Evolutionary conservation across 768 basidiomycete species (phyloP).

Genomic region (Amanita rubescens): DNA sequence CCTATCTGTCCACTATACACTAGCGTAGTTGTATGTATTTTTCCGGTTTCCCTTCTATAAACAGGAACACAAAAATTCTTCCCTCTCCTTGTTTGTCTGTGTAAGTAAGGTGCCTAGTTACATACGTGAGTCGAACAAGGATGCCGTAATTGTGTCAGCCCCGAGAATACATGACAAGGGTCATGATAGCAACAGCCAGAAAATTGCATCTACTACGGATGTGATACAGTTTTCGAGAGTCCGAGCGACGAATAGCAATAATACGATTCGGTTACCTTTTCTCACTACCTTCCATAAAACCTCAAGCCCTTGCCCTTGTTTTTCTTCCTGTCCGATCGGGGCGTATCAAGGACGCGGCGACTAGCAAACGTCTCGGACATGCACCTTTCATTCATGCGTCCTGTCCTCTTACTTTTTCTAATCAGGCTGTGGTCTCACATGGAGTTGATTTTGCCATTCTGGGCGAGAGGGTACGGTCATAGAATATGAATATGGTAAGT

Average conservation of each 20-base stretch:
- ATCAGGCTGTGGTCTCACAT: not conserved
- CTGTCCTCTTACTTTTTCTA: not conserved
- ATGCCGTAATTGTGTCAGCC: not conserved
- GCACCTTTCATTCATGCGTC: not conserved
- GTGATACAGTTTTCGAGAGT: not conserved
- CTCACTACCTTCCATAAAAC: not conserved
- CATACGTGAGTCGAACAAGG: not conserved
- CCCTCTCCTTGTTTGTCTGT: not conserved
- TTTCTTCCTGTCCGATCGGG: not conserved
- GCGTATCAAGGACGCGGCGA: not conserved
- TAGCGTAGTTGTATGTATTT: slow-evolving; percentile 9
- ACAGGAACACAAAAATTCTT: slow-evolving; percentile 1
- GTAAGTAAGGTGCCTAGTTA: not conserved
- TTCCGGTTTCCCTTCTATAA: not conserved
- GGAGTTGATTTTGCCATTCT: not conserved
- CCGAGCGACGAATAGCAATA: not conserved
- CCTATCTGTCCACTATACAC: slow-evolving; percentile 1
- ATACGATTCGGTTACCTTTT: not conserved
- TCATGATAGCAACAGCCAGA: not conserved
- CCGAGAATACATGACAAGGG: not conserved
- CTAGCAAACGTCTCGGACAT: not conserved
- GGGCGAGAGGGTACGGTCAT: too few species aligned
- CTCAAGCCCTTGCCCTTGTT: not conserved
- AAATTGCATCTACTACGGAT: not conserved
- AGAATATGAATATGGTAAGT: too few species aligned